A percentile compares a stretch with the other conserved stretches of the same genome.
phyloP scores from a whole-genome alignment of 2,329 filamentous ascomycete species.

The Tympanopsis confertula region DNA sequence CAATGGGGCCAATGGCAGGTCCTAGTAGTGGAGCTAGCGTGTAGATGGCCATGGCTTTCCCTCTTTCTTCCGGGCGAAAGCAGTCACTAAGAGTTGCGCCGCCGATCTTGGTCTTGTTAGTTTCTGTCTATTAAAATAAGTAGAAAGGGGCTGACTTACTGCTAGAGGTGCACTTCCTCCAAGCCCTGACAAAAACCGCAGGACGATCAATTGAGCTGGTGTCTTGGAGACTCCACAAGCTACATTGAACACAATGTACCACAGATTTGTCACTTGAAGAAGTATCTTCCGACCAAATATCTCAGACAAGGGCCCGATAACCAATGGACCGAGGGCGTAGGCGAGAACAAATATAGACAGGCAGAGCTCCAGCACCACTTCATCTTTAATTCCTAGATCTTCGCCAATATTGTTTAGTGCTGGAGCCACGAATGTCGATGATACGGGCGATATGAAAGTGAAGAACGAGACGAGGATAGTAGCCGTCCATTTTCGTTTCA shows the following conservation, averaged over 20 bases:
- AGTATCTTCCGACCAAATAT: conserved; percentile 41
- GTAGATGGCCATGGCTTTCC: conserved; percentile 47
- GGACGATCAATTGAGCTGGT: conserved; percentile 40
- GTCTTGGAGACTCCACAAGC: conserved; percentile 37
- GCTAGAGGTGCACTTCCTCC: conserved; percentile 44
- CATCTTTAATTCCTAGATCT: conserved; percentile 25
- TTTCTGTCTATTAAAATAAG: conserved; percentile 1
- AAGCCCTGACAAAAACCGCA: conserved; percentile 44
- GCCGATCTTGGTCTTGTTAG: conserved; percentile 20
- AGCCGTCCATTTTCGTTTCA: conserved; percentile 30
- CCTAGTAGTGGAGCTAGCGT: conserved; percentile 48
- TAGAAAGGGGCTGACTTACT: conserved; percentile 14
- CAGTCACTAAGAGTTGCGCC: conserved; percentile 41
- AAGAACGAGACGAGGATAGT: conserved; percentile 33
- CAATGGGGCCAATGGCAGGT: conserved; percentile 49
- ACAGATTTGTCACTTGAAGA: conserved; percentile 39
- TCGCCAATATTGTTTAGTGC: conserved; percentile 19
- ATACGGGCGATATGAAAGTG: conserved; percentile 38
- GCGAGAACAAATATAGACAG: conserved; percentile 43
- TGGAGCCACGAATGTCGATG: conserved; percentile 30
- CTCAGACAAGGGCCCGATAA: conserved; percentile 39
- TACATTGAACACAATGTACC: conserved; percentile 42
- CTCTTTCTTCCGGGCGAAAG: conserved; percentile 47
- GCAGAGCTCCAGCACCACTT: conserved; percentile 25
- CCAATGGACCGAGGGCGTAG: conserved; percentile 37